Base-by-base conservation (phyloP, 345 rosid genomes). In the Physaria fendleri region DNA sequence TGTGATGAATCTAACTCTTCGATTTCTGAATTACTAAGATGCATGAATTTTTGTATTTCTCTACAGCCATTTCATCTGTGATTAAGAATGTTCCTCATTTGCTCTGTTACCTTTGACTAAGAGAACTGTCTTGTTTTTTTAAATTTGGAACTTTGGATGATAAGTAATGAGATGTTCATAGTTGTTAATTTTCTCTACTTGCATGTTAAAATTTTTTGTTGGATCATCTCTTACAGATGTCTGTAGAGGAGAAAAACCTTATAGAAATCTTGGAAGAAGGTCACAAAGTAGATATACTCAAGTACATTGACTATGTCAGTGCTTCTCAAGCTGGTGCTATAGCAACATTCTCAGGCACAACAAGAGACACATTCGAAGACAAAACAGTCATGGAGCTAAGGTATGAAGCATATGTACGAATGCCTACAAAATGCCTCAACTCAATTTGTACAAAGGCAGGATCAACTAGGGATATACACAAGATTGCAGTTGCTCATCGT, bases 391-490 rank as follows among this genome's bases (percentile, higher is more conserved):
- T 89, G 68, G 97, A 93, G 83, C 77, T 87, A 48, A 74, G 81
- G 65, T 93, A 85, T 4, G 99, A 93, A 82, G 95, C 96, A 1
- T 89, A 87, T 18, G 80, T 85, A 5, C 87, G 92, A 4, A 93
- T 93, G 99, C 92, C 97, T 8, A 69, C 78, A 35, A 77, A 79
- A 18, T 74, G 76, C 69, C 73, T 89, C 64, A 73, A 71, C 58
- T 71, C 82, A 4, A 73, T 82, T 8, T 87, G 97, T 65, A 32
- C 71, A 4, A 67, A 83, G 2, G 92, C 90, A 34, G 74, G 92
- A 64, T 77, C 87, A 58, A 72, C 78, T 28, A 87, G 97, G 97
- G 74, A 76, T 25, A 78, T 89, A 56, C 79, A 76, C 28, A 81
- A 85, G 54, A 79, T 89, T 12, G 91, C 92, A 0, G 83, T 83